Base-by-base conservation (phyloP, 495 filamentous ascomycete genomes). In the Trichoderma reesei region DNA sequence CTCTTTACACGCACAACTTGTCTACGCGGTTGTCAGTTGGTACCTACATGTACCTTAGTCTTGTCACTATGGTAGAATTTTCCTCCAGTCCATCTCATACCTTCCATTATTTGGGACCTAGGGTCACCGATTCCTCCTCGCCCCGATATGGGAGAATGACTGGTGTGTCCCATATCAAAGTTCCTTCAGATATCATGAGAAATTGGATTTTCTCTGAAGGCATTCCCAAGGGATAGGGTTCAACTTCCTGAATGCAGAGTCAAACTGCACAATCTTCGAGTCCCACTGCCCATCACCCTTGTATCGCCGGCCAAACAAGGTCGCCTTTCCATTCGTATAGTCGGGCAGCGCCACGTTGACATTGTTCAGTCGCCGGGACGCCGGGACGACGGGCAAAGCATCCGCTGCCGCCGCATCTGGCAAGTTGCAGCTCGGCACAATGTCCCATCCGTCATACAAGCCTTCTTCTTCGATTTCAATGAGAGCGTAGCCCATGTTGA, bases 381-480 rank as follows among this genome's bases (percentile, higher is more conserved):
- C 34, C 3, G 59, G 59, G 3, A 61, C 5, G 13, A 39, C 34
- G 2, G 59, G 59, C 33, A 61, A 34, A 8, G 5, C 59, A 39
- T 61, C 36, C 59, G 59, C 59, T 26, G 16, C 34, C 8, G 16
- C 2, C n/a, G 59, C 34, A 38, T 61, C 59, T 34, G 34, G 34
- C n/a, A 61, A 6, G 31, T 38, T 34, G 36, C 1, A 61, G n/a
- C 38, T 41, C 59, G 38, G 38, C 34, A 14, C 39, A 38, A 65
- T 37, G 0, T 75, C 66, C 69, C 48, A 41, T 7, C 44, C 34
- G 3, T 67, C 42, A 60, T 72, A 69, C 31, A 68, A 67, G 34
- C 61, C 68, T 1, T 66, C 65, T 54, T 79, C 78, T 65, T 80
- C 79, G 8, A 80, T 67, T 41, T 70, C 66, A 39, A 79, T 67